These are phyloP conservation scores for Trametes hirsuta DNA, from an alignment of 1,284 basidiomycete species.

Conservation along the genomic window DNA sequence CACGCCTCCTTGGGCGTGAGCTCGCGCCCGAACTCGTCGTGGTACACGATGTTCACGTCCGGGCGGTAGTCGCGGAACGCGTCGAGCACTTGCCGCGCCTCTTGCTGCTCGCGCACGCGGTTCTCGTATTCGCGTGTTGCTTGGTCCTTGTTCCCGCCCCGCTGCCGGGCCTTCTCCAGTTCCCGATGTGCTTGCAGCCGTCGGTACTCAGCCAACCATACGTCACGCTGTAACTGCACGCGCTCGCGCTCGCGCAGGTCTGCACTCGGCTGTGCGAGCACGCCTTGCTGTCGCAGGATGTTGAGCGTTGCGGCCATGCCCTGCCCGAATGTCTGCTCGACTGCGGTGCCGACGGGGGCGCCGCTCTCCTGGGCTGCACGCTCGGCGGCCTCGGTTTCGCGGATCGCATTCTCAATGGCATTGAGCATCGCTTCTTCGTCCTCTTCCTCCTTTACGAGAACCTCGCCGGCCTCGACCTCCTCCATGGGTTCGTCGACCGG, in stretches of 20 bases:
- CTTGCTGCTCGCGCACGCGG: conserved; percentile 87
- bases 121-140: conserved; percentile 95
- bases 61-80: conserved; percentile 95
- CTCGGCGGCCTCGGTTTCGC: conserved; percentile 60
- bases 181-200: conserved; percentile 79
- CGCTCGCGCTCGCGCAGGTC: conserved; percentile 83
- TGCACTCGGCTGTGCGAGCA: conserved; percentile 67
- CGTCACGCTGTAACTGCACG: conserved; percentile 83
- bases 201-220: conserved; percentile 90
- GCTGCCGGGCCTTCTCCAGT: conserved; percentile 72
- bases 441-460: conserved; percentile 75
- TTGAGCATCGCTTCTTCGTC: conserved; percentile 74
- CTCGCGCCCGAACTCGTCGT: conserved; percentile 93
- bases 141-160: conserved; percentile 90
- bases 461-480: conserved; percentile 81
- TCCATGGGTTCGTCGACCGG: conserved; percentile 47
- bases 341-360: conserved; percentile 59
- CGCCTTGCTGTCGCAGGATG: conserved; percentile 91
- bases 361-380: conserved; percentile 38
- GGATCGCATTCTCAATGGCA: conserved; percentile 70
- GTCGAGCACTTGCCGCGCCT: conserved; percentile 83
- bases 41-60: conserved; percentile 94
- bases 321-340: conserved; percentile 73
- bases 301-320: conserved; percentile 90
- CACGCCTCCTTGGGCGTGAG: conserved; percentile 96